Base-by-base conservation (phyloP, 345 rosid genomes). In the Populus deltoides region DNA sequence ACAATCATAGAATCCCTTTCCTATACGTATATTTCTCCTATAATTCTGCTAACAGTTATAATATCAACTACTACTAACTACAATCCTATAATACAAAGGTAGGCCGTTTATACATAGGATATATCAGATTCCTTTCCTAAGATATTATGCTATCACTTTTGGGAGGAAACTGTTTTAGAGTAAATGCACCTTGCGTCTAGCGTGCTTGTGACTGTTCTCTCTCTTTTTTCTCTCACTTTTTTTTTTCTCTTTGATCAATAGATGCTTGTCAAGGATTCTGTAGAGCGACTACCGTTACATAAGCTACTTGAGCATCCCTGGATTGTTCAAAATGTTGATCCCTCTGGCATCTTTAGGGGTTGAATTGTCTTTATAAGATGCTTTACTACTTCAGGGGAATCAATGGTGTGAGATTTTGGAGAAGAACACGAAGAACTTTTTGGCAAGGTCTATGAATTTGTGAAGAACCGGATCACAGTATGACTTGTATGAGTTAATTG, bases 261-360 rank as follows among this genome's bases (percentile, higher is more conserved):
- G 99, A 97, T 97, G 98, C 99, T 97, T 69, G 94, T 92, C 73
- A 97, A 91, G 97, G 98, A 92, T 33, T 90, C 94, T 72, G 79
- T 88, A 0, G 74, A 86, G 78, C 98, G 99, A 66, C 82, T 97
- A 80, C 97, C 97, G 25, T 65, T 94, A 33, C 96, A 91, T 82
- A 97, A 90, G 80, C 90, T 97, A 78, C 93, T 97, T 5, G 97
- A 94, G 89, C 99, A 97, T 78, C 94, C 98, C 0, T 97, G 98
- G 99, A 91, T 97, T 77, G 85, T 90, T 75, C 98, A 94, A 78
- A 94, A 97, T 74, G 97, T 97, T 10, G 98, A 97, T 78, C 97
- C 98, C 51, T 90, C 96, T 33, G 98, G 99, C 43, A 79, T 90
- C 78, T 92, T 91, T 73, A 90, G 85, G 84, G 74, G 79, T 76